Evolutionary conservation across 352 stramenopile genomes (phyloP), one percentile per base, ranked within the genome.

Genomic region (Phytopythium chamaehyphon): DNA sequence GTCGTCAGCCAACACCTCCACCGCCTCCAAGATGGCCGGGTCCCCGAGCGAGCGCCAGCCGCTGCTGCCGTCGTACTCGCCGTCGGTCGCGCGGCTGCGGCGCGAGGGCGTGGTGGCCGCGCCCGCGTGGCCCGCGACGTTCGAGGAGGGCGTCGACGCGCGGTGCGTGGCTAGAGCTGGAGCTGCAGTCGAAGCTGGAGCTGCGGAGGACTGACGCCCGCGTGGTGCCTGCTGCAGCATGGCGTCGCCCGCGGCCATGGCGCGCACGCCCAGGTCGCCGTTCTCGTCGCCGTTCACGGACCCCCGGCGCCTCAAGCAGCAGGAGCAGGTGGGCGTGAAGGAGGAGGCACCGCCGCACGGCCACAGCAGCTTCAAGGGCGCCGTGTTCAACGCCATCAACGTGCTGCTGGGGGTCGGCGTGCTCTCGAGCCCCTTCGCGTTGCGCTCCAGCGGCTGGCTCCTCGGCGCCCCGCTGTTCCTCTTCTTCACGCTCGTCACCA

Each of bases 331-430:
- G 11, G 10, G 55, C 9, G 64, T 48, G 28, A 51, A 60, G 6
- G 44, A 59, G 14, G 56, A 51, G 6, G 42, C 40, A 1, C 28
- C 36, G 2, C 19, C 54, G 8, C 57, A 73, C 26, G 76, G 76
- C 66, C 76, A 75, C 51, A 87, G 73, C 59, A 84, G 69, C 40
- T 90, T 90, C 56, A 76, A 81, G 15, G 77, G 85, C 37, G 73
- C 83, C 7, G 79, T 88, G 7, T 88, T 92, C 55, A 95, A 93
- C 42, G 77, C 76, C 35, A 85, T 95, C 60, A 95, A 95, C 59
- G 78, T 93, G 56, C 61, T 95, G 40, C 49, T 93, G n/a, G 85
- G 85, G 35, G 83, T 93, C 11, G 85, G 85, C 9, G 77, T 92
- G 51, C 76, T 95, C 43, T 90, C 85, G 46, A 86, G 83, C 44